Evolutionary conservation across 768 basidiomycete genomes (phyloP).

Genomic region (Infundibulicybe gibba): DNA sequence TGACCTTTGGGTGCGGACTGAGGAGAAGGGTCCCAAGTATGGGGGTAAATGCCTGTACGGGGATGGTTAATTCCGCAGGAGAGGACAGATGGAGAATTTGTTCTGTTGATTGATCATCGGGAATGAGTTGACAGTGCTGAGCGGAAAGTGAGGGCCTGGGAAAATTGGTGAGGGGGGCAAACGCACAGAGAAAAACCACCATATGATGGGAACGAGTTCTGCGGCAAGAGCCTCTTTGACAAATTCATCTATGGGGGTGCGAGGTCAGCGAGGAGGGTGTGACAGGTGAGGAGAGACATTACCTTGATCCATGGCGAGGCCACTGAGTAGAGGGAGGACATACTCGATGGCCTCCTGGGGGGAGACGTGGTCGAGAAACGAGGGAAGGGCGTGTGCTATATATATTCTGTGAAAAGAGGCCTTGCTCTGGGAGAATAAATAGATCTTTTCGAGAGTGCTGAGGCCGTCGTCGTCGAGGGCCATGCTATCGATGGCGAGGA

Average conservation of each 20-base stretch:
- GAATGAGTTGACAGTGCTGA: conserved; percentile 67
- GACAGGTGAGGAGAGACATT: conserved; percentile 4
- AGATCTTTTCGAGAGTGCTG: conserved; percentile 86
- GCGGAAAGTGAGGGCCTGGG: conserved; percentile 6
- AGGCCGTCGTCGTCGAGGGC: conserved; percentile 75
- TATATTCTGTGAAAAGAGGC: conserved; percentile 63
- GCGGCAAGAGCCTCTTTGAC: conserved; percentile 87
- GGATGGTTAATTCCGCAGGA: conserved; percentile 45
- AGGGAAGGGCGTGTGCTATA: conserved; percentile 82
- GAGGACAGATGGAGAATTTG: conserved; percentile 28
- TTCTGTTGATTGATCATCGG: conserved; percentile 37
- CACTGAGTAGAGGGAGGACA: conserved; percentile 84
- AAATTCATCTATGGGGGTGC: conserved; percentile 57
- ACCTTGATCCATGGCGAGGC: conserved; percentile 87
- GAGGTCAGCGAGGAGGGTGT: conserved; percentile 6
- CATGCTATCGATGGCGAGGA: conserved; percentile 32
- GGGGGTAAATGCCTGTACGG: conserved; percentile 87
- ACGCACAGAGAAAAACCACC: conserved; percentile 84
- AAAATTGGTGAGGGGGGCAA: conserved; percentile 4
- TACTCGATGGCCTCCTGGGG: conserved; percentile 91
- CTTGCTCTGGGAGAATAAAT: conserved; percentile 81
- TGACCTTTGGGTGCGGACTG: conserved; percentile 71
- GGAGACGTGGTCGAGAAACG: conserved; percentile 70
- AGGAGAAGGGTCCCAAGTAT: conserved; percentile 87
- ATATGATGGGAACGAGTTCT: conserved; percentile 77